Conservation (phyloP, 176 grass and related monocot genomes). For the Pharus latifolius region DNA sequence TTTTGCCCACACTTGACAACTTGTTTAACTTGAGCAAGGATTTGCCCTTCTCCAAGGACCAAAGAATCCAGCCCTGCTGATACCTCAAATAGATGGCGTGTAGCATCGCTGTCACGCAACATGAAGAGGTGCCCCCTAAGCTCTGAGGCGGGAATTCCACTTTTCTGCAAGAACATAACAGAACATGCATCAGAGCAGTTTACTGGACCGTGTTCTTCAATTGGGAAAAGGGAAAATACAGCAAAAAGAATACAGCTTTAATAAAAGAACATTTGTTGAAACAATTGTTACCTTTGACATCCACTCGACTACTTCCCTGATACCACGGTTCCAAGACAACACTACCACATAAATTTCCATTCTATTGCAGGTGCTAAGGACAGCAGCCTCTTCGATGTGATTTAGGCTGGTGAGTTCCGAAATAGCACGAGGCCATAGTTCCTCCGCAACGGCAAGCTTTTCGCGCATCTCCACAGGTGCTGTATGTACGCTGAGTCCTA, state of each 20-base stretch:
- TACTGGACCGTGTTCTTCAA: background rate
- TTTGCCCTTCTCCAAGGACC: conserved; percentile 82
- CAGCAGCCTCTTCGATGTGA: conserved; percentile 96
- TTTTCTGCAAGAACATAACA: conserved; percentile 39
- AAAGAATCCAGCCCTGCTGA: conserved; percentile 81
- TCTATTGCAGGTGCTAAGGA: conserved; percentile 96
- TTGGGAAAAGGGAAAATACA: conserved; percentile 1
- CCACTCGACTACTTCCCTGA: conserved; percentile 95
- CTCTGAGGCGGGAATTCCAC: conserved; percentile 68
- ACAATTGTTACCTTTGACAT: conserved; percentile 76
- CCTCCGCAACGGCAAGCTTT: conserved; percentile 90
- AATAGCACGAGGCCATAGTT: conserved; percentile 84
- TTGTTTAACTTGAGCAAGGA: conserved; percentile 88
- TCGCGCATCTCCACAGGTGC: conserved; percentile 92
- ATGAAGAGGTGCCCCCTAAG: conserved; percentile 80
- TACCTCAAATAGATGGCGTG: conserved; percentile 76
- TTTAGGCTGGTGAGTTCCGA: conserved; percentile 77
- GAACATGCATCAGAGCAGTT: conserved; percentile 7
- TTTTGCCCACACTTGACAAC: conserved; percentile 73
- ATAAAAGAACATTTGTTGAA: no score
- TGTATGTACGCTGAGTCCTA: conserved; percentile 89
- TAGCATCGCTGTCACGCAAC: conserved; percentile 75
- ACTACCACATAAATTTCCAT: conserved; percentile 97
- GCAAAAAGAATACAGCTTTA: no score
- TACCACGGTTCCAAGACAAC: conserved; percentile 93